Conservation (phyloP, 306 rosid species). For the Rosa persica region DNA sequence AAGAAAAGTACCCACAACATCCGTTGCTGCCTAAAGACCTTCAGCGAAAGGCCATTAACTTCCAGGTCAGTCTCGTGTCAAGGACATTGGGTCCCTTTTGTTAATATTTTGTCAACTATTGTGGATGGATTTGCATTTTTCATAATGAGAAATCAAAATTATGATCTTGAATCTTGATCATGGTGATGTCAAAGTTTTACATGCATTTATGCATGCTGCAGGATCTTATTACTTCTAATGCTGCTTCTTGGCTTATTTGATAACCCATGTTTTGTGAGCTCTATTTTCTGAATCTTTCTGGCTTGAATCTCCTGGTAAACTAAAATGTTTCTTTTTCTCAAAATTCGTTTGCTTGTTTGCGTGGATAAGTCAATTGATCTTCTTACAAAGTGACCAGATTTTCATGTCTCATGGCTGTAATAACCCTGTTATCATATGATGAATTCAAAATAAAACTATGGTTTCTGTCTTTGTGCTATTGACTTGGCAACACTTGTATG, state of each 20-base stretch:
- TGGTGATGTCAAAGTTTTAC: not conserved
- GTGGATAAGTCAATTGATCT: not conserved
- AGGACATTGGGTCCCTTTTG: not conserved
- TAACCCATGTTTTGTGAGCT: not conserved
- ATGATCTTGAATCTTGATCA: not conserved
- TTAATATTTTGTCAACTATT: not conserved
- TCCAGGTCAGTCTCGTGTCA: constrained; percentile 45
- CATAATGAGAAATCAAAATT: not conserved
- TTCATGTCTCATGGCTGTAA: not conserved
- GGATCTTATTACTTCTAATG: not conserved
- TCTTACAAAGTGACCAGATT: not conserved
- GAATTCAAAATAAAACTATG: not conserved
- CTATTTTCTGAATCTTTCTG: too few relatives aligned
- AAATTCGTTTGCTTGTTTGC: not conserved
- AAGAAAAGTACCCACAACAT: constrained; percentile 73
- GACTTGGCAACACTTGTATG: not conserved
- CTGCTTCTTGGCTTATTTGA: not conserved
- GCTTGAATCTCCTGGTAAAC: too few relatives aligned
- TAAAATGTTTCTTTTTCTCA: not conserved
- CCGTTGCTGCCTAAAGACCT: constrained; percentile 69
- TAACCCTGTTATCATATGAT: not conserved
- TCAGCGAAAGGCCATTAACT: constrained; percentile 57
- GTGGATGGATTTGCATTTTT: not conserved
- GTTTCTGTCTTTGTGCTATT: not conserved
- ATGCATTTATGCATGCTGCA: not conserved